phyloP scores from a whole-genome alignment of 2,329 filamentous ascomycete species.

The Pezicula carpinea region DNA sequence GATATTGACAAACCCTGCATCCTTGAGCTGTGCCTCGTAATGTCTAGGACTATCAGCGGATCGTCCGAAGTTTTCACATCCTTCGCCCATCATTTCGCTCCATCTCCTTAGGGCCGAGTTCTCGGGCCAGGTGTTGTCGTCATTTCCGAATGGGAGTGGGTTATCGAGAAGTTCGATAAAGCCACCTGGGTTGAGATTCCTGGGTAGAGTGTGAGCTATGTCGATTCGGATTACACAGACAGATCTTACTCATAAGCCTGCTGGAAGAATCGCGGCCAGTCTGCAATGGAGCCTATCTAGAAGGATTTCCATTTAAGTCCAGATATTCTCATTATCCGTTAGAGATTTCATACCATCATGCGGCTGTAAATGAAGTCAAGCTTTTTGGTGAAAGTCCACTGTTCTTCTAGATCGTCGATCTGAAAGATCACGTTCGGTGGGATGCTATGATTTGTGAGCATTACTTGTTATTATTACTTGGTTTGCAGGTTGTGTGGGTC shows the following conservation, averaged over 20 bases:
- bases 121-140: conserved; percentile 31
- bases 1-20: conserved; percentile 18
- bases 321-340: conserved; percentile 25
- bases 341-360: conserved; percentile 6
- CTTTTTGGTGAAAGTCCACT: conserved; percentile 15
- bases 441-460: conserved; percentile 30
- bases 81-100: conserved; percentile 29
- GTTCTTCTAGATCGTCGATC: conserved; percentile 53
- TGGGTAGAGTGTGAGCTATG: no score
- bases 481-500: no score
- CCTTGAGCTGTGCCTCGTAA: conserved; percentile 4
- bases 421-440: conserved; percentile 52
- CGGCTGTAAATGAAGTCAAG: conserved; percentile 24
- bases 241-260: conserved; percentile 5
- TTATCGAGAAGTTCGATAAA: conserved; percentile 13
- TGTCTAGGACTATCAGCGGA: background rate
- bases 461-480: no score
- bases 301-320: conserved; percentile 52
- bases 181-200: conserved; percentile 37
- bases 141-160: conserved; percentile 3
- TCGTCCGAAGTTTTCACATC: conserved; percentile 30
- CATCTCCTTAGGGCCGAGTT: background rate
- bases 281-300: conserved; percentile 28
- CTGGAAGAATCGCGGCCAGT: conserved; percentile 12
- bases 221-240: background rate